These are phyloP conservation scores for Chenopodium formosanum DNA, from an alignment of 148 eudicot genomes.

Conservation along the genomic window DNA sequence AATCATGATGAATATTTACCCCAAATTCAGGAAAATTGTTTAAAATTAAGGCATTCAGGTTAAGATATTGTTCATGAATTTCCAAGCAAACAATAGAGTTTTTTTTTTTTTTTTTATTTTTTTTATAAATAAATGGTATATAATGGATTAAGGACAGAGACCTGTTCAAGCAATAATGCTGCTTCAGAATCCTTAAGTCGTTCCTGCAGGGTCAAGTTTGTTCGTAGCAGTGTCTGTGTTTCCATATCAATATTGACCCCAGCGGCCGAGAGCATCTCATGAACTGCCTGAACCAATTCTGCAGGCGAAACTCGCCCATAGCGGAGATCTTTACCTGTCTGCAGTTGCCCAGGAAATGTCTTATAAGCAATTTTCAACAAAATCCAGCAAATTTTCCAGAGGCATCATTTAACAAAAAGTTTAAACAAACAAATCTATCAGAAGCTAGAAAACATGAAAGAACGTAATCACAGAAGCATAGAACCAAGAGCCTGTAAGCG, in stretches of 20 bases:
- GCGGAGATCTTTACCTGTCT: conserved; percentile 62
- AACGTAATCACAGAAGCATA: background rate
- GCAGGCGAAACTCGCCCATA: conserved; percentile 82
- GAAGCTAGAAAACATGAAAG: background rate
- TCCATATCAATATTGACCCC: conserved; percentile 80
- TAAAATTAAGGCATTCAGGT: background rate
- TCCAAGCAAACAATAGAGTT: background rate
- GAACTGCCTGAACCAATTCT: conserved; percentile 95
- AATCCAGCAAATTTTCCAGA: conserved; percentile 4
- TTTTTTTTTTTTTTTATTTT: background rate
- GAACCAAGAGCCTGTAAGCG: background rate
- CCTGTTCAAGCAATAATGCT: conserved; percentile 90
- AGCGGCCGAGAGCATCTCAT: conserved; percentile 97
- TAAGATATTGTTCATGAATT: background rate
- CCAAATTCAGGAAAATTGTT: background rate
- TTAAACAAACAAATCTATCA: background rate
- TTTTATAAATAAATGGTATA: background rate
- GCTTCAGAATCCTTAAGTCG: conserved; percentile 83
- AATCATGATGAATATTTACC: background rate
- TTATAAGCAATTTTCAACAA: conserved; percentile 10
- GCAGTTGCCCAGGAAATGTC: conserved; percentile 29
- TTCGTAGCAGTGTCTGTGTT: conserved; percentile 69
- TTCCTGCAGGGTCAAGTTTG: conserved; percentile 78
- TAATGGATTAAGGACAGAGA: conserved; percentile 18
- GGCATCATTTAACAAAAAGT: background rate